Conservation (phyloP, 805 yeast species). For the Jamesozyma jinghongensis region DNA sequence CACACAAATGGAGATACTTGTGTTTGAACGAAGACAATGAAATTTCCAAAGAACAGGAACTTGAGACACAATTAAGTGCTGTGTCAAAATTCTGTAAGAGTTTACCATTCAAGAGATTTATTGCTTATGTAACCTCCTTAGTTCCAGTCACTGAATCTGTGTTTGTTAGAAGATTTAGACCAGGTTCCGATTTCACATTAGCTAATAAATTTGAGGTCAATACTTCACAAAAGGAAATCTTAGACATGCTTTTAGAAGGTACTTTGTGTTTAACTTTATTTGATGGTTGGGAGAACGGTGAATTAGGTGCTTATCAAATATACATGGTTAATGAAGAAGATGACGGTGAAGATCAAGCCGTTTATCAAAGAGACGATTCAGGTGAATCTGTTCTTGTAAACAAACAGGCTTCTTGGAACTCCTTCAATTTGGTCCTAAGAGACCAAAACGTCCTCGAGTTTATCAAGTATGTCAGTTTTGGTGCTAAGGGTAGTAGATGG, state of each 20-base stretch:
- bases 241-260: constrained; percentile 45
- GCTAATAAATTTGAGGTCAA: constrained; percentile 54
- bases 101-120: constrained; percentile 58
- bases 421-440: constrained; percentile 63
- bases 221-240: constrained; percentile 23
- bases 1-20: constrained; percentile 82
- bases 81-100: constrained; percentile 54
- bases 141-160: constrained; percentile 56
- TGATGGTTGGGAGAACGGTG: constrained; percentile 78
- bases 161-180: constrained; percentile 79
- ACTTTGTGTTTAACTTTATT: constrained; percentile 77
- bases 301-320: constrained; percentile 87
- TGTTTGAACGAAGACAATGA: constrained; percentile 18
- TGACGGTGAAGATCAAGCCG: constrained; percentile 70
- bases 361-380: constrained; percentile 50
- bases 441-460: constrained; percentile 85
- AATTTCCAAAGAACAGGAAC: constrained; percentile 15
- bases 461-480: constrained; percentile 80
- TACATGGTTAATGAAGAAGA: constrained; percentile 60
- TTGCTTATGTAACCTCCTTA: constrained; percentile 52
- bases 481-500: constrained; percentile 90
- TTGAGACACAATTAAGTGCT: constrained; percentile 36
- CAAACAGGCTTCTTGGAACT: constrained; percentile 77
- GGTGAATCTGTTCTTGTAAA: constrained; percentile 74
- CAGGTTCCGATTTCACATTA: constrained; percentile 86